Conservation (phyloP, 2,329 filamentous ascomycete genomes). For the Aspergillus ibericus region DNA sequence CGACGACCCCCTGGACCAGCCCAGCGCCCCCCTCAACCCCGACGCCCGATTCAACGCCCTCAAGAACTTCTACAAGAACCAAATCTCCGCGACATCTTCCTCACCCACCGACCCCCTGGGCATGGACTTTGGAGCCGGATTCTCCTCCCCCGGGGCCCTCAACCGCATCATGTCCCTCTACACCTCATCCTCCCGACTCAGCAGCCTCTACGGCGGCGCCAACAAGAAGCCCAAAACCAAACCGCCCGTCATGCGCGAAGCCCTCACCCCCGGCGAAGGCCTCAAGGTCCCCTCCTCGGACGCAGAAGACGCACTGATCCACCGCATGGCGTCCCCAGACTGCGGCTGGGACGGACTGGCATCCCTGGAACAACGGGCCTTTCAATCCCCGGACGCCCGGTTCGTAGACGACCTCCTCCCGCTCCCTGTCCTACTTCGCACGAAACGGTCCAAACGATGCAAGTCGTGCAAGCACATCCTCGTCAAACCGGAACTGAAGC, state of each 20-base stretch:
- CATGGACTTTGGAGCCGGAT: conserved; percentile 46
- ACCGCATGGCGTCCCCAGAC: conserved; percentile 54
- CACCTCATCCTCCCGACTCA: conserved; percentile 57
- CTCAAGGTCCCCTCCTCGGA: conserved; percentile 63
- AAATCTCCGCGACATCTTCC: conserved; percentile 65
- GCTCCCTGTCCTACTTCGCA: conserved; percentile 77
- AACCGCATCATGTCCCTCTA: conserved; percentile 92
- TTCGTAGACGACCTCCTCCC: conserved; percentile 77
- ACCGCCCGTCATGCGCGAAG: conserved; percentile 76
- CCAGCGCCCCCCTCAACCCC: conserved; percentile 50
- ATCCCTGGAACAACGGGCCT: conserved; percentile 52
- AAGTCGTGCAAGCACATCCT: conserved; percentile 91
- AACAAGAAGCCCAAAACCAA: conserved; percentile 68
- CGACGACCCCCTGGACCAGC: conserved; percentile 35
- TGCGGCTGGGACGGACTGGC: conserved; percentile 65
- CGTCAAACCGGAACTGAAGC: conserved; percentile 88
- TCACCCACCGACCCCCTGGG: conserved; percentile 57
- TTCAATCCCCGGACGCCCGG: conserved; percentile 54
- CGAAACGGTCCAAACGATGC: conserved; percentile 92
- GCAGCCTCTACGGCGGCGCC: conserved; percentile 51
- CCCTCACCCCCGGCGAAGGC: conserved; percentile 68
- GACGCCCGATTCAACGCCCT: conserved; percentile 74
- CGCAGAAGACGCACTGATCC: conserved; percentile 60
- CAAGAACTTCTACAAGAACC: conserved; percentile 76
- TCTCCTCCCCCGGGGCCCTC: conserved; percentile 75